These are phyloP conservation scores for Gossypium aridum DNA, from an alignment of 441 rosid species.

Conservation along the genomic window DNA sequence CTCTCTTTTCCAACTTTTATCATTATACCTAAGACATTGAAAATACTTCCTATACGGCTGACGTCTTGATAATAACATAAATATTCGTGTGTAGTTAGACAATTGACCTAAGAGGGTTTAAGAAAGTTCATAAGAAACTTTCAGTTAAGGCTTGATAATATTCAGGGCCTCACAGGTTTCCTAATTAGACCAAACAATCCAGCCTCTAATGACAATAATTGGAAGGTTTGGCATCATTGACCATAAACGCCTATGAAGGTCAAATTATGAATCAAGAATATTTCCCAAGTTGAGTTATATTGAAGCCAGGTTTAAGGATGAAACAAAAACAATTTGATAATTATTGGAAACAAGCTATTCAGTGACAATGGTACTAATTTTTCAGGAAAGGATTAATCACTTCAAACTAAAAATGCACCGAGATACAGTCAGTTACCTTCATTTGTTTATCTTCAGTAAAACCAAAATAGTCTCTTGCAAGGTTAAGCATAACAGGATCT, in stretches of 20 bases:
- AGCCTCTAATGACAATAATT: neutral
- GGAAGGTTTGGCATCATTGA: neutral
- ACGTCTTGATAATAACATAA: neutral
- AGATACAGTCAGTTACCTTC: constrained; percentile 43
- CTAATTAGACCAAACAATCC: neutral
- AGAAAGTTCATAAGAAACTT: neutral
- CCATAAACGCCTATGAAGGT: neutral
- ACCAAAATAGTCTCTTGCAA: constrained; percentile 71
- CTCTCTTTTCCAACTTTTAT: neutral
- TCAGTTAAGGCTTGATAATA: neutral
- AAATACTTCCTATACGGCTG: neutral
- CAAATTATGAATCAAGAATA: neutral
- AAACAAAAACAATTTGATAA: neutral
- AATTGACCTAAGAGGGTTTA: neutral
- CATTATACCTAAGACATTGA: neutral
- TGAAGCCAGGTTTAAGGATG: neutral
- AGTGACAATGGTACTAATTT: neutral
- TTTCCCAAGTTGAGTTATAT: neutral
- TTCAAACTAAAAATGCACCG: neutral
- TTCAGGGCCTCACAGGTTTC: neutral
- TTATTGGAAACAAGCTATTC: neutral
- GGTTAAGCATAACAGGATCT: constrained; percentile 49
- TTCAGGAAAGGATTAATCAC: neutral
- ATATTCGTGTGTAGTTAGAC: neutral
- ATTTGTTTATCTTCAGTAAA: constrained; percentile 49